Base-by-base conservation (phyloP, 495 filamentous ascomycete genomes). In the Pseudomonodictys pantanalensis region DNA sequence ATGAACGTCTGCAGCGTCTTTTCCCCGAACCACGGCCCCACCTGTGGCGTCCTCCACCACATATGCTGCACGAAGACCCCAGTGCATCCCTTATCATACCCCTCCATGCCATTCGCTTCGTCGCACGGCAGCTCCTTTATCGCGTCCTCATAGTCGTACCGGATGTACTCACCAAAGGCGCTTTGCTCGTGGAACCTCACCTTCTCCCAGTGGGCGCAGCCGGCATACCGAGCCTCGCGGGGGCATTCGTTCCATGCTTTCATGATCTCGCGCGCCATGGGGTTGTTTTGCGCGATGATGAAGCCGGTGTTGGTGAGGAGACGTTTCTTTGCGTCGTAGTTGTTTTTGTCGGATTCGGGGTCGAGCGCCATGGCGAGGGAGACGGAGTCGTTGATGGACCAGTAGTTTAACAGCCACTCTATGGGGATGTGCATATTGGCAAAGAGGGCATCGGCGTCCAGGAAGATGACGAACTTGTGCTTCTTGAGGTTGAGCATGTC, bases 341-440 rank as follows among this genome's bases (percentile, higher is more conserved):
- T 39, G 9, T 52, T 47, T 55, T 68, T 72, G 15, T 5, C 30
- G 17, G 43, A 29, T 6, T 35, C 28, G 17, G 59, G 52, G 22
- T 62, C 59, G 45, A 62, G 52, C 28, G 78, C 72, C 70, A 79
- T 71, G 41, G 78, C 75, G 25, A 80, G 61, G 12, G 78, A 67
- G 18, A 70, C 73, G 22, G 17, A 26, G 52, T 20, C 11, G n/a
- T 42, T 29, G 35, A 55, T 55, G 8, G 6, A 7, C 78, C 78
- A 81, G 66, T 78, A 75, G 69, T 79, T 80, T 15, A 81, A 64
- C 25, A 81, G 68, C 77, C 78, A 81, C 67, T 81, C 78, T 18
- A 80, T 56, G 6, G 78, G 77, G 8, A 81, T 60, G 32, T 81
- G 71, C 38, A 72, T 74, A 29, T 73, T 66, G 17, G 68, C 56